phyloP scores from a whole-genome alignment of 2,329 filamentous ascomycete genomes.

The Nigrograna mackinnonii region DNA sequence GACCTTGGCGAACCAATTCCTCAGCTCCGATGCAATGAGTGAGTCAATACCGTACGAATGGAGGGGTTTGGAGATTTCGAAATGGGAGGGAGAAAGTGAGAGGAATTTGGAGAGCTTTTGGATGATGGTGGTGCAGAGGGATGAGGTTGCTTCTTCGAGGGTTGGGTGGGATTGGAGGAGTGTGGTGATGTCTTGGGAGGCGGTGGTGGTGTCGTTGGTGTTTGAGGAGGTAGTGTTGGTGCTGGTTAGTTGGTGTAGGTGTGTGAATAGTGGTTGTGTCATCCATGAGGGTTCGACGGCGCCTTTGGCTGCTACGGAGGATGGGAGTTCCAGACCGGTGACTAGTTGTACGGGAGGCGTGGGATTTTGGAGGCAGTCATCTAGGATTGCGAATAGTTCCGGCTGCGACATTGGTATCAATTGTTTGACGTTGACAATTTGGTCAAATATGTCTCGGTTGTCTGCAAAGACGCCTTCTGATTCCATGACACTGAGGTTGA shows the following conservation, averaged over 20 bases:
- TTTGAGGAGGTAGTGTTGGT: no score
- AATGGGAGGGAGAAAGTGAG: neutral
- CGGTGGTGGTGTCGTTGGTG: no score
- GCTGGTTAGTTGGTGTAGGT: no score
- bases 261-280: no score
- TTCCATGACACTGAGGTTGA: conserved; percentile 17
- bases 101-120: neutral
- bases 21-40: conserved; percentile 27
- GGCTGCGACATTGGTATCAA: neutral
- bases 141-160: neutral
- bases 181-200: neutral
- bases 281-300: no score
- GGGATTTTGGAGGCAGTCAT: neutral
- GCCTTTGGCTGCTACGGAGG: no score
- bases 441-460: neutral
- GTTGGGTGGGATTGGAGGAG: neutral
- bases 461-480: conserved; percentile 29
- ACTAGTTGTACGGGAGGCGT: neutral
- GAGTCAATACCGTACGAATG: conserved; percentile 39
- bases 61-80: neutral
- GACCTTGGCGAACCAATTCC: conserved; percentile 22
- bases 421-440: neutral
- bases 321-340: no score
- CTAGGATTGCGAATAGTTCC: neutral
- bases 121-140: conserved; percentile 2